Evolutionary conservation across 176 grass and related monocot species (phyloP).

Genomic region (Paspalum notatum): DNA sequence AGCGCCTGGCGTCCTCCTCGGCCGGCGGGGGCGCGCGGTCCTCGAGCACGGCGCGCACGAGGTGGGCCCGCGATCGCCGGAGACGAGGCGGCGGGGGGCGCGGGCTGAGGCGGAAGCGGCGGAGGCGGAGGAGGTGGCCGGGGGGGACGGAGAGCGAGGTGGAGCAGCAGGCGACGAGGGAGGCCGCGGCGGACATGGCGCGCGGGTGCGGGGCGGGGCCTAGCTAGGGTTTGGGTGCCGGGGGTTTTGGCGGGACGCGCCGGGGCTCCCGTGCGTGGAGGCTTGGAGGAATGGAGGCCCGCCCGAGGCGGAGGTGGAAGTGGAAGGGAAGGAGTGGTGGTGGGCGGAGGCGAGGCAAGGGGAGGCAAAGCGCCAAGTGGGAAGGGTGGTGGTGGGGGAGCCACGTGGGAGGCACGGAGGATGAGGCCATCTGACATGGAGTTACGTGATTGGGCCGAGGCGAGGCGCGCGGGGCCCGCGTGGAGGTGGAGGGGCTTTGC

Average conservation of each 20-base stretch:
- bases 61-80: constrained; percentile 5
- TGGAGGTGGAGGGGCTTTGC: background rate
- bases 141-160: constrained; percentile 50
- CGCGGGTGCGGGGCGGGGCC: background rate
- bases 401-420: constrained; percentile 46
- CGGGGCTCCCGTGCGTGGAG: background rate
- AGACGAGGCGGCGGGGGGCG: background rate
- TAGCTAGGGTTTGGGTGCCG: constrained; percentile 27
- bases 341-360: background rate
- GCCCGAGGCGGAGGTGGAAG: background rate
- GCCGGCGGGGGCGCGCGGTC: constrained; percentile 17
- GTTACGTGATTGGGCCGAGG: background rate
- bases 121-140: constrained; percentile 47
- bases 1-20: constrained; percentile 39
- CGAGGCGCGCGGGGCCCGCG: background rate
- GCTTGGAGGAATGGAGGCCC: constrained; percentile 14
- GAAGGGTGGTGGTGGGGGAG: constrained; percentile 32
- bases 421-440: constrained; percentile 40
- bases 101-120: constrained; percentile 24
- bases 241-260: constrained; percentile 16
- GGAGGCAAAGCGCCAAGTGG: background rate
- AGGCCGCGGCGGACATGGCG: constrained; percentile 43
- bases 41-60: constrained; percentile 39
- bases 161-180: constrained; percentile 46
- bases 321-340: background rate